These are phyloP conservation scores for Chrysopogon serrulatus DNA, from an alignment of 176 grass and related monocot genomes.

Conservation along the genomic window DNA sequence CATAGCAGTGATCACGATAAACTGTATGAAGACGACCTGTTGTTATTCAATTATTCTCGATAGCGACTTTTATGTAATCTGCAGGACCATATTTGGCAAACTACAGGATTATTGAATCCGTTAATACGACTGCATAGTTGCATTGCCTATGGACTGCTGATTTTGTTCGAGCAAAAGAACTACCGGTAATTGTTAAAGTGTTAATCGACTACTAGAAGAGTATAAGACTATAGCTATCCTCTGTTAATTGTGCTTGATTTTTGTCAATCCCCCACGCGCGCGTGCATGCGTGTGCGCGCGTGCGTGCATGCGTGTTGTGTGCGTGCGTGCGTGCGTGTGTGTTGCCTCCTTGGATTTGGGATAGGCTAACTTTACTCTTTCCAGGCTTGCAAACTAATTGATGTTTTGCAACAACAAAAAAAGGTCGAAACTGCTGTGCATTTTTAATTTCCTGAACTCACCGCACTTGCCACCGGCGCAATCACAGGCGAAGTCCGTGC, in stretches of 20 bases:
- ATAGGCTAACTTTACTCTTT: neutral
- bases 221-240: neutral
- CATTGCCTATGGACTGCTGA: neutral
- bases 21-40: neutral
- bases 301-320: neutral
- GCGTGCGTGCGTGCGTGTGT: neutral
- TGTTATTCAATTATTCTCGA: neutral
- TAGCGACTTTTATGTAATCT: neutral
- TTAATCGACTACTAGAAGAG: neutral
- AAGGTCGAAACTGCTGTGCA: neutral
- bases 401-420: too few relatives aligned
- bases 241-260: neutral
- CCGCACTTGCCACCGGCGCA: slow-evolving; percentile 22
- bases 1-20: neutral
- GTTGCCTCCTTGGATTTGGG: neutral
- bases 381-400: neutral
- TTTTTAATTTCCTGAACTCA: slow-evolving; percentile 10
- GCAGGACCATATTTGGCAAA: neutral
- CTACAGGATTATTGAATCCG: neutral
- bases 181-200: neutral
- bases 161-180: neutral
- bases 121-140: neutral
- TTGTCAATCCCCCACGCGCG: neutral
- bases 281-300: neutral
- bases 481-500: neutral